These are phyloP conservation scores for Xylogone sp. DNA, from an alignment of 2,329 filamentous ascomycete genomes.

Conservation along the genomic window DNA sequence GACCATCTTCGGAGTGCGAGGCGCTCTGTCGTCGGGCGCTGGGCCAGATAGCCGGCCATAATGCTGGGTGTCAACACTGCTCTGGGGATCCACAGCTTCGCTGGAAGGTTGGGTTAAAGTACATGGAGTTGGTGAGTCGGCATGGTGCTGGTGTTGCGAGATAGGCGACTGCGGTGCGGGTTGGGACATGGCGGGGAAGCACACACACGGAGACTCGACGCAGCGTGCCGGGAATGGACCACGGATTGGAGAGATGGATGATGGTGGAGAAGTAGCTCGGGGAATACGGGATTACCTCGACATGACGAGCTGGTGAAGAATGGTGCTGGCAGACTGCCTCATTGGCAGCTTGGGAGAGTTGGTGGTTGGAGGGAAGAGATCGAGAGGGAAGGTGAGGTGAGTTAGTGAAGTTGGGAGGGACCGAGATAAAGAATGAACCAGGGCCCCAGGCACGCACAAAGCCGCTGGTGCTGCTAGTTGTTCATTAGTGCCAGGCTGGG, in stretches of 20 bases:
- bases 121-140: not conserved
- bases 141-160: conserved; percentile 10
- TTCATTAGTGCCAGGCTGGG: not conserved
- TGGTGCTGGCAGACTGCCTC: conserved; percentile 9
- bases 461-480: not conserved
- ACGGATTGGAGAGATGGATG: not conserved
- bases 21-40: not conserved
- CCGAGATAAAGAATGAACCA: not conserved
- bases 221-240: not conserved
- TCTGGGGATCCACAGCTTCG: too few species aligned
- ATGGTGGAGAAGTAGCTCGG: not conserved
- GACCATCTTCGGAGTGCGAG: not conserved
- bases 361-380: not conserved
- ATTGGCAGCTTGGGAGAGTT: conserved; percentile 1
- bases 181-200: conserved; percentile 19
- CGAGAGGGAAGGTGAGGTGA: not conserved
- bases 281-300: conserved; percentile 7
- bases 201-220: not conserved
- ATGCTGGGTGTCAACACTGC: too few species aligned
- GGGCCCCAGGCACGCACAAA: not conserved
- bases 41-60: not conserved
- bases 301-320: conserved; percentile 8
- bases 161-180: conserved; percentile 13
- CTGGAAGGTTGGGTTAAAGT: not conserved
- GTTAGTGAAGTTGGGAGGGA: not conserved